A percentile compares a stretch with the other conserved stretches of the same genome.
Conservation (phyloP, 805 yeast species). For the Torulaspora maleeae region DNA sequence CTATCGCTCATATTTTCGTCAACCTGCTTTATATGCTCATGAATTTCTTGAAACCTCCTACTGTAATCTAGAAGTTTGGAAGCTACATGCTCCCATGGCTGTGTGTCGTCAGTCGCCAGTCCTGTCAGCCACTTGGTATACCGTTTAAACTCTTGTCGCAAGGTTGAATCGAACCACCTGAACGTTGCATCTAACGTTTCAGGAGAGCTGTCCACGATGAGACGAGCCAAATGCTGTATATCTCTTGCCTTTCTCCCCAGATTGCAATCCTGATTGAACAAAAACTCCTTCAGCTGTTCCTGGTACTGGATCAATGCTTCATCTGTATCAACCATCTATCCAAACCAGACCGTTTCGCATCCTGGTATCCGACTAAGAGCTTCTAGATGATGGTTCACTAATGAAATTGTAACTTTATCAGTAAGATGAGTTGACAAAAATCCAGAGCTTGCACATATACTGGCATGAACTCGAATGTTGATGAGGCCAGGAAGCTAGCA, state of each 20-base stretch:
- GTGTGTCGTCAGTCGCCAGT: background rate
- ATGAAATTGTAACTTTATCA: background rate
- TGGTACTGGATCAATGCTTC: background rate
- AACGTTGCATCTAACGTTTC: background rate
- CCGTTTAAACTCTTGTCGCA: background rate
- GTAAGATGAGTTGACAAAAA: background rate
- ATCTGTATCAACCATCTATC: background rate
- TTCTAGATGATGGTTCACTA: too few relatives aligned
- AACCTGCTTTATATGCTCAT: constrained; percentile 1
- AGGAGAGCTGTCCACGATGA: background rate
- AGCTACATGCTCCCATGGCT: constrained; percentile 7
- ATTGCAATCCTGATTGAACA: background rate
- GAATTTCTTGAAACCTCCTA: constrained; percentile 1
- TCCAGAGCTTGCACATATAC: background rate
- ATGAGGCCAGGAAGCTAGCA: constrained; percentile 28
- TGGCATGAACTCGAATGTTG: constrained; percentile 8
- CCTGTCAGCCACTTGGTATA: background rate
- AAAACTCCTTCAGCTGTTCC: background rate
- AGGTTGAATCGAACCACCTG: background rate
- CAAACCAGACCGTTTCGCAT: background rate
- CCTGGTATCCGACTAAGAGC: background rate
- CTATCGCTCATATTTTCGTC: background rate
- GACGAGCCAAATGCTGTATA: background rate
- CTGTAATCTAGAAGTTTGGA: constrained; percentile 1
- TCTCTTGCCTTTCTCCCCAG: background rate